Conservation (phyloP, 257 asterid species). For the Paulownia fortunei region DNA sequence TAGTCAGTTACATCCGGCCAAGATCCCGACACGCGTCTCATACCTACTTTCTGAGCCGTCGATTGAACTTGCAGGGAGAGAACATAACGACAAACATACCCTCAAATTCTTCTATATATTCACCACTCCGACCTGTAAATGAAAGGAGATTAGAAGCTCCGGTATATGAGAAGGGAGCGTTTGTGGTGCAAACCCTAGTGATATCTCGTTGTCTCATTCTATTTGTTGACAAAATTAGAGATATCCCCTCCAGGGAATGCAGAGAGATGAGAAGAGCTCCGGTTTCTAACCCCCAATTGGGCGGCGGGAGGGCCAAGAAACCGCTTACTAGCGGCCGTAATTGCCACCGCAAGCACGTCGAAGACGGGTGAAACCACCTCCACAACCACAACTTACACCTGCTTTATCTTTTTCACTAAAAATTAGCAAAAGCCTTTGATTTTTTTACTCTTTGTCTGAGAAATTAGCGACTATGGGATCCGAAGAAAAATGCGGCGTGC, state of each 20-base stretch:
- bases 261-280: constrained; percentile 67
- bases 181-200: background rate
- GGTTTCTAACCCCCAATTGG: constrained; percentile 48
- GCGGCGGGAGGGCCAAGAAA: constrained; percentile 45
- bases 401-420: background rate
- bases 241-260: constrained; percentile 66
- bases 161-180: background rate
- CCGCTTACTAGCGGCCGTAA: constrained; percentile 60
- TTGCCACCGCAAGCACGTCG: constrained; percentile 90
- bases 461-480: constrained; percentile 22
- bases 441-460: background rate
- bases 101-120: constrained; percentile 26
- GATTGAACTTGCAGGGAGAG: constrained; percentile 5
- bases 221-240: background rate
- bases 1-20: background rate
- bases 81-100: constrained; percentile 31
- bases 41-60: background rate
- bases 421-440: background rate
- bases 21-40: constrained; percentile 32
- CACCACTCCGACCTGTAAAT: background rate
- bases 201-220: background rate
- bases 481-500: constrained; percentile 42
- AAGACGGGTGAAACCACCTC: constrained; percentile 66
- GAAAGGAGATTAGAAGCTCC: background rate
- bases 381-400: background rate